Evolutionary conservation across 352 stramenopile genomes (phyloP).

Genomic region (Phytophthora pisi): DNA sequence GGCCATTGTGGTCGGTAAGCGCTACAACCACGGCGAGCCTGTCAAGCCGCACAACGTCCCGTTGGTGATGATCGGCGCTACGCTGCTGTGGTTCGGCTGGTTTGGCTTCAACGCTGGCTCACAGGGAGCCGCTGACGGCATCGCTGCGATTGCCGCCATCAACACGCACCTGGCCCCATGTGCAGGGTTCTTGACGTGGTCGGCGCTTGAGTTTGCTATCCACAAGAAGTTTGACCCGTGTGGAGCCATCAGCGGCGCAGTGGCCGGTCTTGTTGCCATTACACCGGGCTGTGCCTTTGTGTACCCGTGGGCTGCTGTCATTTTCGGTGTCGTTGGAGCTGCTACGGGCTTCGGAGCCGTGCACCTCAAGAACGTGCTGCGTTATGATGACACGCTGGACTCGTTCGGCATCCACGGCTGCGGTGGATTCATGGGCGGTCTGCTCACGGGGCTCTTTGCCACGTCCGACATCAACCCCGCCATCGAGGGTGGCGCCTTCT

Average conservation of each 20-base stretch:
- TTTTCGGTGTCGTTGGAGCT: constrained; percentile 73
- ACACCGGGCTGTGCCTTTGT: constrained; percentile 77
- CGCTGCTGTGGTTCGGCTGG: constrained; percentile 84
- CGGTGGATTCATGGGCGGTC: constrained; percentile 66
- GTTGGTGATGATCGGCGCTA: constrained; percentile 78
- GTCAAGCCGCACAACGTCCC: constrained; percentile 85
- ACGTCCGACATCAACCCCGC: constrained; percentile 52
- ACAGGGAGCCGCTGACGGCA: constrained; percentile 53
- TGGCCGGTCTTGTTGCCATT: constrained; percentile 72
- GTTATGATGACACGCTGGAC: constrained; percentile 82
- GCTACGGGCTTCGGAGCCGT: constrained; percentile 57
- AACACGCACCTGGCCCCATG: constrained; percentile 73
- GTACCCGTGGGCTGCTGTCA: constrained; percentile 63
- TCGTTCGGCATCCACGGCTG: constrained; percentile 77
- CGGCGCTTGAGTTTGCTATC: constrained; percentile 55
- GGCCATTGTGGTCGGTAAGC: constrained; percentile 71
- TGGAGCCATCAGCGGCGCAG: constrained; percentile 62
- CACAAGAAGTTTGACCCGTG: constrained; percentile 66
- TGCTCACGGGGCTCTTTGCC: constrained; percentile 75
- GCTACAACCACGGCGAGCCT: constrained; percentile 70
- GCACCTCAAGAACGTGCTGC: constrained; percentile 62
- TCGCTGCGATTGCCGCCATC: constrained; percentile 69
- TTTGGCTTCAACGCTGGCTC: constrained; percentile 87
- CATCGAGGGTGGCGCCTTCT: constrained; percentile 58
- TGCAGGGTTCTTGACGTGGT: constrained; percentile 74